Evolutionary conservation across 176 grass and related monocot species (phyloP), one percentile per base, ranked within the genome.

Genomic region (Zizania latifolia): DNA sequence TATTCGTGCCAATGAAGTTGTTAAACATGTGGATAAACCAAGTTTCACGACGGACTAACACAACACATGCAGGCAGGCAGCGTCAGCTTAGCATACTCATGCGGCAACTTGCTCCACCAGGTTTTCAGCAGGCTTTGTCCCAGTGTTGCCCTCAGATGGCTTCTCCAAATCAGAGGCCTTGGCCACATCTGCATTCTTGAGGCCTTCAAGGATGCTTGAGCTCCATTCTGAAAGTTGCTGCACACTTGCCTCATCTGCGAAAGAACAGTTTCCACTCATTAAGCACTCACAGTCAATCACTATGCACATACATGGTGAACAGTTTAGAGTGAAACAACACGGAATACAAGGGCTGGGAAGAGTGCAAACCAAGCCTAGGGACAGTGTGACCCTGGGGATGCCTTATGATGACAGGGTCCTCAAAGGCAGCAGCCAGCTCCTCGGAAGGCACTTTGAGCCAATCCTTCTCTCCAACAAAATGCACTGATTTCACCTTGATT

Each of bases 391-490:
- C 94, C 41, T 94, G 91, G 33, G 91, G 91, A 51, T 94, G 94
- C 56, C 84, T 98, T 70, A 94, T 74, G 59, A 98, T 80, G 68
- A 93, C 74, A 70, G 94, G 94, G 1, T 76, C 81, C 64, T 87
- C 83, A 75, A 97, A 97, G 60, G 91, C 86, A 74, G 88, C 35
- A 36, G 91, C 86, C 32, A 97, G 40, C 68, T 97, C 91, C 78
- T 93, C 84, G 0, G 91, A 93, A n/a, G 91, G 94, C 48, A 92
- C 19, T 89, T 93, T 97, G 29, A 97, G 86, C 88, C 91, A 93
- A 82, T 97, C 94, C 50, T 93, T 97, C 39, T 97, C 94, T 76
- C 94, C 94, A 83, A 97, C 92, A 19, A 97, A 83, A 62, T 97
- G 94, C 53, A 87, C 86, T 10, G 94, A 93, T 83, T 87, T 93